A percentile compares a stretch with the other conserved stretches of the same genome.
These are phyloP conservation scores for Kappamyces sp. DNA, from an alignment of 192 early-diverging fungal genomes.

Conservation along the genomic window DNA sequence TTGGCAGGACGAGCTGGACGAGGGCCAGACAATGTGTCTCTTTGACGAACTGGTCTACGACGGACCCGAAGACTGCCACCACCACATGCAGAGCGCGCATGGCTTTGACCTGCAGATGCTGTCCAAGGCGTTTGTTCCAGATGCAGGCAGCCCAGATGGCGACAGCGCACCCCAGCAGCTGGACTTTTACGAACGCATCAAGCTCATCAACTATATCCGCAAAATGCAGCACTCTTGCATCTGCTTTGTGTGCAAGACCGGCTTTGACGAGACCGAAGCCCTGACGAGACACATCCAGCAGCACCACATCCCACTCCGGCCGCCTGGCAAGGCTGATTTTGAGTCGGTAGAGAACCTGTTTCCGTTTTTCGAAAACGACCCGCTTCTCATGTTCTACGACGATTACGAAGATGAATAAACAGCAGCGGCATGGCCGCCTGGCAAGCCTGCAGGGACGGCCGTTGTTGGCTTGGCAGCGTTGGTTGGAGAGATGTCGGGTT, in stretches of 20 bases:
- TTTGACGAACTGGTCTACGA: slow-evolving; percentile 65
- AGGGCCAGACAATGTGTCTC: slow-evolving; percentile 66
- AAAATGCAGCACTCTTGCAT: slow-evolving; percentile 16
- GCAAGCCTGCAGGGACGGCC: too few relatives aligned
- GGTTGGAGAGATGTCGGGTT: too few relatives aligned
- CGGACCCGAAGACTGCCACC: slow-evolving; percentile 54
- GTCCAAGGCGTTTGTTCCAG: not conserved
- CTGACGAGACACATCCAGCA: slow-evolving; percentile 59
- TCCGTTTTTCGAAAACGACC: slow-evolving; percentile 82
- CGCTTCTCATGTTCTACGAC: slow-evolving; percentile 71
- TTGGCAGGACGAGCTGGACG: slow-evolving; percentile 61
- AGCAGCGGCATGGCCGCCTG: too few relatives aligned
- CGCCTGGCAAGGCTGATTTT: slow-evolving; percentile 13
- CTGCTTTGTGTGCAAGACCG: slow-evolving; percentile 66
- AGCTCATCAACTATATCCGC: slow-evolving; percentile 83
- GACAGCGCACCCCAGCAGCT: slow-evolving; percentile 21
- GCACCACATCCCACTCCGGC: slow-evolving; percentile 17
- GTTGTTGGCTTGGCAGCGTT: too few relatives aligned
- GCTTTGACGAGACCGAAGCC: slow-evolving; percentile 36
- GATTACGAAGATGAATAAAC: slow-evolving; percentile 54
- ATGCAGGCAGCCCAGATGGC: too few relatives aligned
- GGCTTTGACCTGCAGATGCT: slow-evolving; percentile 69
- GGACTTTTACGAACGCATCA: slow-evolving; percentile 80
- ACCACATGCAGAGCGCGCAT: slow-evolving; percentile 71
- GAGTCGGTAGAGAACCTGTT: slow-evolving; percentile 62